A percentile compares a stretch with the other conserved stretches of the same genome.
Conservation (phyloP, 2,329 filamentous ascomycete species). For the Clonostachys byssicola region DNA sequence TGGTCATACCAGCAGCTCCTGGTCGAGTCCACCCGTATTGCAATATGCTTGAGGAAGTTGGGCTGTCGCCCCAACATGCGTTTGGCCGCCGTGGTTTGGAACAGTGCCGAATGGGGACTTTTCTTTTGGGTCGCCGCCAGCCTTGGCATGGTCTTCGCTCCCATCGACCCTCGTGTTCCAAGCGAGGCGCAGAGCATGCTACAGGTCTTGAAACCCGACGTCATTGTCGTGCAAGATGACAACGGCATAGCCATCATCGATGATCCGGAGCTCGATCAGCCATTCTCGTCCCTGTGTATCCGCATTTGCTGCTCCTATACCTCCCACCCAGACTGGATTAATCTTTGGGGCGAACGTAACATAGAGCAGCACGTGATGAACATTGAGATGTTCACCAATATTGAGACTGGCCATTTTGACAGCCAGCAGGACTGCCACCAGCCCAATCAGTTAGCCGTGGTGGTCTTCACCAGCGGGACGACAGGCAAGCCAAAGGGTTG, state of each 20-base stretch:
- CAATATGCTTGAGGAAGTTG: constrained; percentile 10
- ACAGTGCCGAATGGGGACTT: constrained; percentile 31
- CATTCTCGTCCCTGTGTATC: constrained; percentile 1
- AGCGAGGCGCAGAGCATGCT: constrained; percentile 15
- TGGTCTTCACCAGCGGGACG: constrained; percentile 46
- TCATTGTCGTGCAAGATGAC: constrained; percentile 24
- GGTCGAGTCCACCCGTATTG: constrained; percentile 14
- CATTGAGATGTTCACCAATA: neutral
- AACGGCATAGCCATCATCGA: constrained; percentile 11
- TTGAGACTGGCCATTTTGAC: neutral
- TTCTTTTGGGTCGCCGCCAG: constrained; percentile 28
- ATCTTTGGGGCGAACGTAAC: constrained; percentile 4
- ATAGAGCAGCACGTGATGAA: neutral
- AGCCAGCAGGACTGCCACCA: neutral
- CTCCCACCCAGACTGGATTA: constrained; percentile 10
- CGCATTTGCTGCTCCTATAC: constrained; percentile 15
- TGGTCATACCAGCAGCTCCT: constrained; percentile 9
- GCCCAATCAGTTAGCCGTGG: constrained; percentile 12
- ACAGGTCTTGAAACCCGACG: constrained; percentile 12
- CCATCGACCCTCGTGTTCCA: constrained; percentile 20
- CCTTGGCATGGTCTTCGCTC: constrained; percentile 24
- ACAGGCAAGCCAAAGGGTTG: constrained; percentile 41
- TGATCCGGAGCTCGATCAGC: neutral
- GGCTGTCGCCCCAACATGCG: constrained; percentile 19
- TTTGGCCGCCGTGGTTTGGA: constrained; percentile 23